phyloP scores from a whole-genome alignment of 2,329 filamentous ascomycete species.

The Hawksworthiomyces lignivorus region DNA sequence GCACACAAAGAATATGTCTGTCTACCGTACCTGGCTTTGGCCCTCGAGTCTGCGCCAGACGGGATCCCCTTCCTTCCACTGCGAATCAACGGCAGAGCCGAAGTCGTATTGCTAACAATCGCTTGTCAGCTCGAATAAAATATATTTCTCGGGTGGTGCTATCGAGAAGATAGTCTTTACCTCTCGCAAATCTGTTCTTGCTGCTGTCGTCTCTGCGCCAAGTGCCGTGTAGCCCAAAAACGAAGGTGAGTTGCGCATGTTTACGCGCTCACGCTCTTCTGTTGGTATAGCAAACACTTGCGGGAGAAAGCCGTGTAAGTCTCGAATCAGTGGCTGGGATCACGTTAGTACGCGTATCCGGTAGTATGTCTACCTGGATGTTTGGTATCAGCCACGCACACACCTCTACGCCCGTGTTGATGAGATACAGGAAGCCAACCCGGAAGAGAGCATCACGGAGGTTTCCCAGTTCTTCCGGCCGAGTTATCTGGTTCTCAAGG shows the following conservation, averaged over 20 bases:
- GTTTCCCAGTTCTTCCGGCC: constrained; percentile 14
- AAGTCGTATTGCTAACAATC: constrained; percentile 57
- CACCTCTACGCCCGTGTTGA: constrained; percentile 41
- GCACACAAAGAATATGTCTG: too few relatives aligned
- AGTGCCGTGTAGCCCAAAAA: constrained; percentile 52
- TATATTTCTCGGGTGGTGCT: too few relatives aligned
- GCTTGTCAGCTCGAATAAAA: too few relatives aligned
- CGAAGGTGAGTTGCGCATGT: constrained; percentile 47
- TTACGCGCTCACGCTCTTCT: constrained; percentile 31
- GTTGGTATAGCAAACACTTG: constrained; percentile 32
- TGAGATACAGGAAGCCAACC: constrained; percentile 46
- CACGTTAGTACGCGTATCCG: too few relatives aligned
- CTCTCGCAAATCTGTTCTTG: constrained; percentile 42
- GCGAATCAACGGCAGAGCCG: too few relatives aligned
- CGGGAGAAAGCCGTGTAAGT: constrained; percentile 33
- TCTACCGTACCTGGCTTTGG: constrained; percentile 42
- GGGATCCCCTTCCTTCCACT: too few relatives aligned
- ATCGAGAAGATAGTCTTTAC: too few relatives aligned
- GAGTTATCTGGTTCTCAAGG: constrained; percentile 2
- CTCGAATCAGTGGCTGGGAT: constrained; percentile 24
- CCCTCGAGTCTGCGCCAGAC: constrained; percentile 35
- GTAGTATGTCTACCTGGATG: too few relatives aligned
- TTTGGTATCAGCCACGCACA: too few relatives aligned
- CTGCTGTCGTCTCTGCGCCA: constrained; percentile 48
- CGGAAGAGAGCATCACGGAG: constrained; percentile 39